Base-by-base conservation (phyloP, 345 rosid genomes). In the Rubroshorea leprosula region DNA sequence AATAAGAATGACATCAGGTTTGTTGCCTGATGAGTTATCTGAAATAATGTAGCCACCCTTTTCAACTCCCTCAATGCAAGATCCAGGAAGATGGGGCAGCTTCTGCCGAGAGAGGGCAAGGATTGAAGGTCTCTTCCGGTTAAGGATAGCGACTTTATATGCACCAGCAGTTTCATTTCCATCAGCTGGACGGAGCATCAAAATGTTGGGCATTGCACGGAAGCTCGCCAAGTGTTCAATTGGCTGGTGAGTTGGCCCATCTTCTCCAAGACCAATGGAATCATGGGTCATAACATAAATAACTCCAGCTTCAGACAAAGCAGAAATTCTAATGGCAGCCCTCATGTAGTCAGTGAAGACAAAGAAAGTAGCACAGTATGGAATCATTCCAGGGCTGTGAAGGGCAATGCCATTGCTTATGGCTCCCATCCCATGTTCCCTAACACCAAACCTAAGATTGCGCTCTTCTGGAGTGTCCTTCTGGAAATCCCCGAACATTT, bases 331-430 rank as follows among this genome's bases (percentile, higher is more conserved):
- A 6, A 94, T 94, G 41, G 99, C 96, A 59, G 83, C 97, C 69
- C 99, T 87, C 99, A 94, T 90, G 96, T 94, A 94, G 74, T 94
- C 99, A 6, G 99, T 90, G 85, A 94, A 94, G 52, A 94, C 99
- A 62, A 94, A 94, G 96, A 94, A 94, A 35, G 99, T 94, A 50
- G 99, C 99, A 54, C 97, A 94, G 72, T 94, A 94, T 7, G 99
- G 99, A 62, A 94, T 73, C 51, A 94, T 57, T 38, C 97, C 99
- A 18, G 92, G 95, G 69, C 89, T 78, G 76, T 94, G 99, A 54
- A 58, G 95, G 45, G 85, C 89, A 68, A 94, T 90, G 65, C 99
- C 99, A 20, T 90, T 94, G 72, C 89, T 73, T 69, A 94, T 94
- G 62, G 82, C 95, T 75, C 99, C 99, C 99, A 94, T 94, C 6